Conservation (phyloP, 352 stramenopile genomes). For the Globisporangium echinulatum region DNA sequence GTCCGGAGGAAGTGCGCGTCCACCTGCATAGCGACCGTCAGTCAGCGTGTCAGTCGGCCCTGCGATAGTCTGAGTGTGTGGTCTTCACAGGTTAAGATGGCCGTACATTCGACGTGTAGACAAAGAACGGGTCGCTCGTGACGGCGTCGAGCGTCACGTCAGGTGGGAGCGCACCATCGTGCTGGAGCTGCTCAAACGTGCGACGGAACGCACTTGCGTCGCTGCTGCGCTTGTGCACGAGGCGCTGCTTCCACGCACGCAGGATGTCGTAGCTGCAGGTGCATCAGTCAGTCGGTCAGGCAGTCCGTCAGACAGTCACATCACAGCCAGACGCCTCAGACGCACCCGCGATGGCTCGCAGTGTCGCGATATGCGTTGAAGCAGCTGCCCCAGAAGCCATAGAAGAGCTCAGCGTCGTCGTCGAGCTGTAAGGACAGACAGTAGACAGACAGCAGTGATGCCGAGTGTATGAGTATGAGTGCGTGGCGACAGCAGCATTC, state of each 20-base stretch:
- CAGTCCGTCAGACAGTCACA: not conserved
- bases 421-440: conserved; percentile 30
- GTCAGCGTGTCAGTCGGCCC: not conserved
- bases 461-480: not conserved
- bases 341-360: conserved; percentile 66
- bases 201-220: conserved; percentile 22
- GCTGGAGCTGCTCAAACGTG: conserved; percentile 31
- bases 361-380: conserved; percentile 83
- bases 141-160: conserved; percentile 21
- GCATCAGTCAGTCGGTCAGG: not conserved
- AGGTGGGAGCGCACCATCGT: conserved; percentile 23
- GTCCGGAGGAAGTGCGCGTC: conserved; percentile 83
- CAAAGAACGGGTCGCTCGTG: conserved; percentile 76
- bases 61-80: too few relatives aligned
- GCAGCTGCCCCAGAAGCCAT: conserved; percentile 90
- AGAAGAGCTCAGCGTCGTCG: conserved; percentile 82
- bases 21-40: conserved; percentile 30
- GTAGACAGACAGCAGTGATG: not conserved
- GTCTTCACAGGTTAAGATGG: not conserved
- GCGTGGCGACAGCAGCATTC: not conserved
- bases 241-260: conserved; percentile 40
- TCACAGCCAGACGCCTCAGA: conserved; percentile 2
- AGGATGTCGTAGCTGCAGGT: conserved; percentile 47
- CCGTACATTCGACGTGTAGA: conserved; percentile 90
- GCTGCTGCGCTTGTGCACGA: conserved; percentile 10